A percentile compares a stretch with the other conserved stretches of the same genome.
Conservation (phyloP, 495 filamentous ascomycete genomes). For the Trichoderma virens region DNA sequence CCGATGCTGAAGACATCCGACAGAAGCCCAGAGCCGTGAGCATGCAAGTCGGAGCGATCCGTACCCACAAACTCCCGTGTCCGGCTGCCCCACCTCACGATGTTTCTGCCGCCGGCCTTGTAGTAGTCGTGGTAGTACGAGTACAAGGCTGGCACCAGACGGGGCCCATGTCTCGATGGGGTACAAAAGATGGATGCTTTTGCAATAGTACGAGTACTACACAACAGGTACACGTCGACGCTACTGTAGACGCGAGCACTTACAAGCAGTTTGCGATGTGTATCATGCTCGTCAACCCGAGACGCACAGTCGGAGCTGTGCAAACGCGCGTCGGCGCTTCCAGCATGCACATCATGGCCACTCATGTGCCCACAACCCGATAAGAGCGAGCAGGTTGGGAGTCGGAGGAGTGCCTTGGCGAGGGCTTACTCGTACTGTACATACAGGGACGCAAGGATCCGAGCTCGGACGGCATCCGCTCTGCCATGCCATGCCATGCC, state of each 20-base stretch:
- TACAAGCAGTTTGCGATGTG: too few relatives aligned
- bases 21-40: not conserved
- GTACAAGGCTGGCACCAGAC: not conserved
- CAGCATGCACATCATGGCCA: too few relatives aligned
- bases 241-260: too few relatives aligned
- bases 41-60: conserved; percentile 9
- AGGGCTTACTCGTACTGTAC: too few relatives aligned
- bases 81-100: conserved; percentile 8
- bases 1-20: conserved; percentile 5
- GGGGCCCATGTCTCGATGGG: not conserved
- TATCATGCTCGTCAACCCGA: too few relatives aligned
- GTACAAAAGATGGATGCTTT: not conserved
- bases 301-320: too few relatives aligned
- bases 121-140: not conserved
- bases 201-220: too few relatives aligned
- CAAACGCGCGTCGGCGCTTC: too few relatives aligned
- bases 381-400: too few relatives aligned
- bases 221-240: too few relatives aligned
- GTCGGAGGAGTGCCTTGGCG: not conserved
- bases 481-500: not conserved
- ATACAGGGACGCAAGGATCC: not conserved
- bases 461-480: not conserved
- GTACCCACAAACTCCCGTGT: conserved; percentile 8
- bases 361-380: too few relatives aligned
- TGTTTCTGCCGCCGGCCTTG: not conserved